Conservation (phyloP, 2,329 filamentous ascomycete genomes). For the Pseudogymnoascus sp. region DNA sequence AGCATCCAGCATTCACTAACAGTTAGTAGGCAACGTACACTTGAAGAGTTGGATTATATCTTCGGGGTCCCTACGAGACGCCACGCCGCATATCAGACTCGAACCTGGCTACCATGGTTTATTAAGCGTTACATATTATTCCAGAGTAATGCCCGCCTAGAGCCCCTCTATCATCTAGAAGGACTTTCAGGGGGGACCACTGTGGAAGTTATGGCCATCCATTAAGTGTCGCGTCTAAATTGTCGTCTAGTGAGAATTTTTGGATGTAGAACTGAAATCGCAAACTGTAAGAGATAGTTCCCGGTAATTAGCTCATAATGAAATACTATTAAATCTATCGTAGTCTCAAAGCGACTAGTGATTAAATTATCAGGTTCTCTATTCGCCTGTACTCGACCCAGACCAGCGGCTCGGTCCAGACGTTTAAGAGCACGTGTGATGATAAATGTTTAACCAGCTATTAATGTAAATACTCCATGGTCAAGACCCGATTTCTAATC, state of each 20-base stretch:
- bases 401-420: background rate
- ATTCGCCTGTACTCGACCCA: no score
- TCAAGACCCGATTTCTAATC: background rate
- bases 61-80: slow-evolving; percentile 51
- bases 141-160: slow-evolving; percentile 40
- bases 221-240: background rate
- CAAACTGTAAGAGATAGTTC: background rate
- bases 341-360: background rate
- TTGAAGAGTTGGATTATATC: slow-evolving; percentile 54
- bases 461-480: background rate
- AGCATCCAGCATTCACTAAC: background rate
- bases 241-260: background rate
- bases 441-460: background rate
- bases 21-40: slow-evolving; percentile 38
- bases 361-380: no score
- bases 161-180: slow-evolving; percentile 45
- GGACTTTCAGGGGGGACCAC: background rate
- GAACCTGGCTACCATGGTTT: slow-evolving; percentile 57
- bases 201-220: background rate
- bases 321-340: background rate
- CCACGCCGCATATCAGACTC: slow-evolving; percentile 25
- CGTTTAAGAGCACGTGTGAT: background rate
- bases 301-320: background rate
- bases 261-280: background rate
- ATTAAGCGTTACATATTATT: slow-evolving; percentile 51